Evolutionary conservation across 1,284 basidiomycete species (phyloP), one percentile per base, ranked within the genome.

Genomic region (Cerioporus squamosus): DNA sequence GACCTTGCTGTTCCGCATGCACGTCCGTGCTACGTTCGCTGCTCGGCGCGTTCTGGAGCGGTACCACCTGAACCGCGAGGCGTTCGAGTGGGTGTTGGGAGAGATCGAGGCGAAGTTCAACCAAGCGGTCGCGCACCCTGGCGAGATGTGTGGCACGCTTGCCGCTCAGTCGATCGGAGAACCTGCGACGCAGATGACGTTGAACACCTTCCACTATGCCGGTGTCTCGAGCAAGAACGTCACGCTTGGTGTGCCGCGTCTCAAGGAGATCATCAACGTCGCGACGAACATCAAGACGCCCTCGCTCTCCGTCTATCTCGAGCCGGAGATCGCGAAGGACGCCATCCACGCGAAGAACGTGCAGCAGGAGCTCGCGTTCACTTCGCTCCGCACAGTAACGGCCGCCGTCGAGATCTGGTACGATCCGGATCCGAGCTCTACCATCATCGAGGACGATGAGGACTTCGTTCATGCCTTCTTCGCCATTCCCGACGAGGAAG

Each of bases 401-500:
- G 90, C 94, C 4, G 93, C 94, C 1, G 95, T 98, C 24, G 96
- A 99, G 75, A 98, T 99, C 66, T 97, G 95, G 87, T 99, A 98
- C 72, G 97, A 99, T 72, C 97, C 97, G 0, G 90, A 98, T 69
- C 92, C 95, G 23, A 88, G 84, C 18, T 87, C 91, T 0, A 99
- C 97, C 10, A 90, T 96, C 70, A 98, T 99, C 72, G 95, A 97
- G 66, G 97, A 98, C 70, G 97, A 99, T 76, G 80, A 86, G 49
- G 88, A 97, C 53, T 99, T 99, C 72, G 97, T 99, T 53, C 95
- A 98, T 69, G 95, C 96, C 0, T 98, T 98, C 92, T 99, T 99
- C 73, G 96, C 96, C 56, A 98, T 99, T 75, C 97, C 97, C 9
- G 97, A 99, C 70, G 95, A 98, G 70, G 94, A 97, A 58, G 91